These are phyloP conservation scores for Hirsutella minnesotensis DNA, from an alignment of 2,329 filamentous ascomycete species.

Conservation along the genomic window DNA sequence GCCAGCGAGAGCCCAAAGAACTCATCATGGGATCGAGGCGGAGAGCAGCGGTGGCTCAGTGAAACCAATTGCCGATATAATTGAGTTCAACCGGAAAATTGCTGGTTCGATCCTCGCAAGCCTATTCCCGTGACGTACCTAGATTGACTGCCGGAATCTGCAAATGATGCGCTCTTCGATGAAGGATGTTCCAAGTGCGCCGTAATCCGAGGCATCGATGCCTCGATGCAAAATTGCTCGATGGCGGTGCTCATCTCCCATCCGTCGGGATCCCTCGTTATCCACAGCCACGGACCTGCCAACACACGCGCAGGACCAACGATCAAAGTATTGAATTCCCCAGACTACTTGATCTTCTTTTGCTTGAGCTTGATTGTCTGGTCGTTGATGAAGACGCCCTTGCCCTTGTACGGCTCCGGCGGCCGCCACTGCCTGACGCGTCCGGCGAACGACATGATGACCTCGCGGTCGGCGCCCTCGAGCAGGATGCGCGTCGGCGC, in stretches of 20 bases:
- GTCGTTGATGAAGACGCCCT: slow-evolving; percentile 96
- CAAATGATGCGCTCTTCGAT: too few species aligned
- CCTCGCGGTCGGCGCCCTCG: slow-evolving; percentile 77
- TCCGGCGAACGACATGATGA: slow-evolving; percentile 84
- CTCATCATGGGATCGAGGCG: too few species aligned
- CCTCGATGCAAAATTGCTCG: not conserved
- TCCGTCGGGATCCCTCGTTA: too few species aligned
- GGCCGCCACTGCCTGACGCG: slow-evolving; percentile 77
- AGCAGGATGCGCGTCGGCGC: slow-evolving; percentile 85
- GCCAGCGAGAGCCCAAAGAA: too few species aligned
- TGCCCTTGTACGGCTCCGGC: slow-evolving; percentile 97
- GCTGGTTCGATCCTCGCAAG: too few species aligned
- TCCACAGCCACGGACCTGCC: not conserved
- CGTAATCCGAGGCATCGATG: not conserved
- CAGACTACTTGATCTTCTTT: slow-evolving; percentile 80
- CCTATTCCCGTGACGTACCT: too few species aligned
- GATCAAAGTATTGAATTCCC: not conserved
- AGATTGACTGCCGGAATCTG: too few species aligned
- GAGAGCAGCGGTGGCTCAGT: too few species aligned
- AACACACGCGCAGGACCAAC: not conserved
- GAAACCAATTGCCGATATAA: too few species aligned
- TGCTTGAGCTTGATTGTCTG: slow-evolving; percentile 97
- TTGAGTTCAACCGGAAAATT: too few species aligned
- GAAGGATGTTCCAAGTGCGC: not conserved
- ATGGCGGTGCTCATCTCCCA: too few species aligned